Evolutionary conservation across 805 yeast genomes (phyloP).

Genomic region (Myxozyma neotropica): DNA sequence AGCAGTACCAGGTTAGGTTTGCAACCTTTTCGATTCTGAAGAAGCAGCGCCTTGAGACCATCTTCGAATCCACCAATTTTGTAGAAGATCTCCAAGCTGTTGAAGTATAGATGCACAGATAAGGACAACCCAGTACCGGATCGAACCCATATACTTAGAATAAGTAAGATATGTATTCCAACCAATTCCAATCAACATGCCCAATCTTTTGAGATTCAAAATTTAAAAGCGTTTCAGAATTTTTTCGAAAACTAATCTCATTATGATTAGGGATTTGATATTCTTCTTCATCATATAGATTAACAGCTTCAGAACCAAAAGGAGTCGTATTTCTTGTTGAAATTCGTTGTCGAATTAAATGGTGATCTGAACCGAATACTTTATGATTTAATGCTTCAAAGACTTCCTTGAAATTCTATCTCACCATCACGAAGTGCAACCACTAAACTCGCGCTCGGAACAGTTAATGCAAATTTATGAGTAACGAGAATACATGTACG

Average conservation of each 20-base stretch:
- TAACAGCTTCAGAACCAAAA: not conserved
- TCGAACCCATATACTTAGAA: conserved; percentile 8
- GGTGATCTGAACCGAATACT: conserved; percentile 1
- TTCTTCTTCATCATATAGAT: conserved; percentile 53
- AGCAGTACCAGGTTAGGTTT: not conserved
- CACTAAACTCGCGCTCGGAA: conserved; percentile 77
- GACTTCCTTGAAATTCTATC: conserved; percentile 74
- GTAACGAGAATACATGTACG: conserved; percentile 91
- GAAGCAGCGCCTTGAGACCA: conserved; percentile 11
- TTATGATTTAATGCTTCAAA: not conserved
- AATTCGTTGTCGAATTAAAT: not conserved
- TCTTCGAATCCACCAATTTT: conserved; percentile 9
- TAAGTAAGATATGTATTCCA: conserved; percentile 1
- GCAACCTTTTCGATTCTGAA: not conserved
- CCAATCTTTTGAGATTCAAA: conserved; percentile 5
- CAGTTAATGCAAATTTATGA: conserved; percentile 87
- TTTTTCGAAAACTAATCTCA: not conserved
- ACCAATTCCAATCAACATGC: not conserved
- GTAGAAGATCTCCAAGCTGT: conserved; percentile 6
- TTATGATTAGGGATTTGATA: not conserved
- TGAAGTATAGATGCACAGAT: not conserved
- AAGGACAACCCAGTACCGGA: not conserved
- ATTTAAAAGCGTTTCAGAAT: not conserved
- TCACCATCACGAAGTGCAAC: conserved; percentile 84
- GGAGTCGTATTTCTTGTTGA: conserved; percentile 4